phyloP scores from a whole-genome alignment of 805 yeast species.

The Scheffersomyces amazonensis region DNA sequence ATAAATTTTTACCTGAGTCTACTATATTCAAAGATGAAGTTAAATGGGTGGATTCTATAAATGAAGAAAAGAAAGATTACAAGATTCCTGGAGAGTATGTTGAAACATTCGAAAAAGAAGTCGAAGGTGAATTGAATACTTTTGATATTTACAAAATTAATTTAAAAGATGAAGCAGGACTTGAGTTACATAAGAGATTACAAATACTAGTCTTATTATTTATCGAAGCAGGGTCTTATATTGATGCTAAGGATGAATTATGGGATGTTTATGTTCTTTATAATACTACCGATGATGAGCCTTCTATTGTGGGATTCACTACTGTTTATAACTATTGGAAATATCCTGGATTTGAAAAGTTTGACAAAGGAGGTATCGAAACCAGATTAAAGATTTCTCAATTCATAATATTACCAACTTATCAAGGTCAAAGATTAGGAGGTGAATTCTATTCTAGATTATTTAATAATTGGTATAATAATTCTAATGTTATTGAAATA shows the following conservation, averaged over 20 bases:
- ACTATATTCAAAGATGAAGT: conserved; percentile 62
- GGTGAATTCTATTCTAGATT: conserved; percentile 58
- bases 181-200: conserved; percentile 61
- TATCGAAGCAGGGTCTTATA: conserved; percentile 92
- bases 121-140: conserved; percentile 20
- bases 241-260: conserved; percentile 67
- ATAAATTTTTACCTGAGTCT: conserved; percentile 59
- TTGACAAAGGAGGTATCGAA: conserved; percentile 42
- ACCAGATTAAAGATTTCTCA: conserved; percentile 81
- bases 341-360: conserved; percentile 52
- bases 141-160: conserved; percentile 54
- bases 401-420: conserved; percentile 79
- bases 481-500: conserved; percentile 58
- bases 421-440: conserved; percentile 75
- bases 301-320: conserved; percentile 69
- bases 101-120: conserved; percentile 28
- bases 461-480: conserved; percentile 52
- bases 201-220: conserved; percentile 79
- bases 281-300: conserved; percentile 18
- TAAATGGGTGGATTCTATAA: conserved; percentile 60
- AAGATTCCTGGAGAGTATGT: conserved; percentile 38
- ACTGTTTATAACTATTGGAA: conserved; percentile 85
- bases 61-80: conserved; percentile 44
- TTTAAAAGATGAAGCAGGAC: conserved; percentile 38
- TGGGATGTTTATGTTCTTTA: conserved; percentile 77